Evolutionary conservation across 2,329 filamentous ascomycete genomes (phyloP), one percentile per base, ranked within the genome.

Genomic region (Talaromyces sp.): DNA sequence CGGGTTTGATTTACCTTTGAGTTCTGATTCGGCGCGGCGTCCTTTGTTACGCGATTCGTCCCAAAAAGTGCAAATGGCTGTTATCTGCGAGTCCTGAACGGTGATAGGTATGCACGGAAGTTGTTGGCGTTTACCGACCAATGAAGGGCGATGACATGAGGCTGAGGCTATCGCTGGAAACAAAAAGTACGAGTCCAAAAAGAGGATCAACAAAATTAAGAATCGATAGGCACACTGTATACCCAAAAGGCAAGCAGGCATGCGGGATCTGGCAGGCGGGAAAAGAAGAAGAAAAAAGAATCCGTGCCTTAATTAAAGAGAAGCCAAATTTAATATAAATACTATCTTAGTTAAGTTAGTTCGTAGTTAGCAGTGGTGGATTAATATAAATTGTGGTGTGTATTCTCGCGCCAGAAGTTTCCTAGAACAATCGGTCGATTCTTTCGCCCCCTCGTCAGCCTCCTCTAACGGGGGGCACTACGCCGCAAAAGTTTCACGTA

Each of bases 301-400:
- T 8, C 52, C 33, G 52, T 37, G 50, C 31, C 52, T 56, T 39
- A 56, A 37, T 50, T n/a, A 33, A 33, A 17, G n/a, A 37, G 33
- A 37, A 37, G 52, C 33, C 52, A 37, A 56, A 15, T 9, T 56
- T 37, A 56, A 56, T 56, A 37, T 56, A 56, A 56, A 56, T 56
- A 33, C 19, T 39, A 13, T 31, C n/a, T 56, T 56, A 35, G 52
- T 39, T 8, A 10, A 13, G 3, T 31, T 31, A 31, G 27, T 31
- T 37, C 52, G 31, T 56, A n/a, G 11, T 31, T 37, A 33, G 52
- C 33, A 56, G 52, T 22, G n/a, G 31, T 25, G 52, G 52, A 39
- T 39, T 56, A 37, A 56, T 56, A 56, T 54, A 35, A 37, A 35
- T 52, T 35, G 50, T 35, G 17, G 50, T 35, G 50, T 33, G 50